Conservation (phyloP, 2,329 filamentous ascomycete species). For the Colletotrichum acutatum region DNA sequence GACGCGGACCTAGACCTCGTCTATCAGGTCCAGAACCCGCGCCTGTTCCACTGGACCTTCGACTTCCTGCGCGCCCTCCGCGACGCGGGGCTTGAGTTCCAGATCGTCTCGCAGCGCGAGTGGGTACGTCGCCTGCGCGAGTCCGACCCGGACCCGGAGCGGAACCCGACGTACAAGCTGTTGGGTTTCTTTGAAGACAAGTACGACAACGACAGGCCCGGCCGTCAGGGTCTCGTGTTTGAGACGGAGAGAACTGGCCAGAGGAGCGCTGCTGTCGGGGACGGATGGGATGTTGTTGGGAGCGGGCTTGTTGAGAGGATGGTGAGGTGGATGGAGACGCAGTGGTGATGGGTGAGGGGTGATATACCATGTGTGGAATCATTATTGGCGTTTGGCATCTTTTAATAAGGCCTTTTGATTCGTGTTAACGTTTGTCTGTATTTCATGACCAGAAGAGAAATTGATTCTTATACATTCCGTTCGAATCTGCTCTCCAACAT, state of each 20-base stretch:
- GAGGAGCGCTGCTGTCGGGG: constrained; percentile 45
- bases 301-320: constrained; percentile 51
- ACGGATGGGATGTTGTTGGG: constrained; percentile 49
- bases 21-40: constrained; percentile 65
- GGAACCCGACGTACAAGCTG: constrained; percentile 63
- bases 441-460: not conserved
- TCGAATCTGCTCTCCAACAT: not conserved
- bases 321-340: constrained; percentile 45
- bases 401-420: not conserved
- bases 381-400: constrained; percentile 9
- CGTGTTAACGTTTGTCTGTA: not conserved
- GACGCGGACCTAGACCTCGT: constrained; percentile 44
- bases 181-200: constrained; percentile 62
- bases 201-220: constrained; percentile 57
- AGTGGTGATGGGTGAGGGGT: constrained; percentile 27
- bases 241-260: constrained; percentile 47
- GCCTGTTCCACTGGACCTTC: constrained; percentile 59
- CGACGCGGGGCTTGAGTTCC: constrained; percentile 56
- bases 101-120: constrained; percentile 53
- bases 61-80: constrained; percentile 63
- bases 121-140: constrained; percentile 57
- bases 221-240: constrained; percentile 50
- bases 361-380: not conserved
- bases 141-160: constrained; percentile 58
- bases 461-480: no score